These are phyloP conservation scores for Chenopodium quinoa DNA, from an alignment of 148 eudicot genomes.

Conservation along the genomic window DNA sequence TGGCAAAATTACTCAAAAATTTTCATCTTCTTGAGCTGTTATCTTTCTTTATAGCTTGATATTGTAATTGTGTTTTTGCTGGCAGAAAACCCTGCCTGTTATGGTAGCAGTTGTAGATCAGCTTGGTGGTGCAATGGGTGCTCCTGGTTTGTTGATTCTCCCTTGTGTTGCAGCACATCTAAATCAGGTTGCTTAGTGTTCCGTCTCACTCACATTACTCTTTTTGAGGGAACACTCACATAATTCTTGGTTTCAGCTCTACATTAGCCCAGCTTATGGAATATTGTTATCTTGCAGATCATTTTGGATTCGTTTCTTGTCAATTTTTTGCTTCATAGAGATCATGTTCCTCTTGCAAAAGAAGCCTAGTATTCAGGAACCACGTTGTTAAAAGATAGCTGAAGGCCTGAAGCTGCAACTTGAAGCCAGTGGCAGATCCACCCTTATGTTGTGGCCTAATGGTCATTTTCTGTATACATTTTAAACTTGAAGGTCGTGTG, in stretches of 20 bases:
- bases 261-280: slow-evolving; percentile 1
- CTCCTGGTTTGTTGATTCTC: slow-evolving; percentile 80
- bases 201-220: neutral
- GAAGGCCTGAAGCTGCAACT: neutral
- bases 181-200: slow-evolving; percentile 55
- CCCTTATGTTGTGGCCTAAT: neutral
- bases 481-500: no score
- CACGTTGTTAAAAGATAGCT: neutral
- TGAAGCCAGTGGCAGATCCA: neutral
- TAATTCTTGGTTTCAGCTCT: neutral
- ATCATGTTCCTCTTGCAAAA: slow-evolving; percentile 34
- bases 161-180: slow-evolving; percentile 96
- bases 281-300: slow-evolving; percentile 45
- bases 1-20: neutral
- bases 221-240: no score
- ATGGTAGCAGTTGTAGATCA: slow-evolving; percentile 88
- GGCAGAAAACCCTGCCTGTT: slow-evolving; percentile 90
- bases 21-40: neutral
- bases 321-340: slow-evolving; percentile 42
- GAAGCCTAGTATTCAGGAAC: slow-evolving; percentile 27
- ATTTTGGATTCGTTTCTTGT: slow-evolving; percentile 75
- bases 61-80: slow-evolving; percentile 4
- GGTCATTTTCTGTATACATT: no score
- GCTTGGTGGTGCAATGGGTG: slow-evolving; percentile 82
- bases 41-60: neutral